Evolutionary conservation across 768 basidiomycete genomes (phyloP).

Genomic region (Psilocybe azurescens): DNA sequence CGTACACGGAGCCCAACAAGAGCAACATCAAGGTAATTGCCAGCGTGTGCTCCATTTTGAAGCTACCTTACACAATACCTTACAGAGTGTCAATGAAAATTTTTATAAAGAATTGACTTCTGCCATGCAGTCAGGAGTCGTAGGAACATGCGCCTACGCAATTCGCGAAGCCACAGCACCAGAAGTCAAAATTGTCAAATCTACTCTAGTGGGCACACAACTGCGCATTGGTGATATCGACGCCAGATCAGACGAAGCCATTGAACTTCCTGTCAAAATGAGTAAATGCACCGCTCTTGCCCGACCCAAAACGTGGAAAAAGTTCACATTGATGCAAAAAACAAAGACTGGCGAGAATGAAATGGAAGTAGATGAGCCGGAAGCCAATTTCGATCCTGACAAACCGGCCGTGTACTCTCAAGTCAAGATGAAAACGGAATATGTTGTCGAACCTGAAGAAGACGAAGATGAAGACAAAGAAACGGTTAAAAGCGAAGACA

Average conservation of each 20-base stretch:
- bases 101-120: conserved; percentile 54
- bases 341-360: conserved; percentile 42
- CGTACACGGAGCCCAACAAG: conserved; percentile 71
- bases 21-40: conserved; percentile 67
- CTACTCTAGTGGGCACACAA: conserved; percentile 62
- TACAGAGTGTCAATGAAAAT: conserved; percentile 73
- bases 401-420: conserved; percentile 43
- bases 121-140: conserved; percentile 49
- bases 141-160: conserved; percentile 71
- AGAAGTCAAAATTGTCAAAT: conserved; percentile 71
- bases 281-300: conserved; percentile 81
- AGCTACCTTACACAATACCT: background rate
- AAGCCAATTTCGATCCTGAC: background rate
- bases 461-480: conserved; percentile 40
- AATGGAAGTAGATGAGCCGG: conserved; percentile 29
- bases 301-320: conserved; percentile 80
- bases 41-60: background rate
- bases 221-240: conserved; percentile 83
- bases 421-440: conserved; percentile 58
- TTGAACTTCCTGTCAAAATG: conserved; percentile 75
- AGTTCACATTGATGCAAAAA: conserved; percentile 55
- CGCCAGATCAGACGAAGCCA: conserved; percentile 66
- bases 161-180: conserved; percentile 65
- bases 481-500: conserved; percentile 44
- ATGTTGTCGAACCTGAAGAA: conserved; percentile 53